A percentile compares a stretch with the other conserved stretches of the same genome.
Evolutionary conservation across 768 basidiomycete species (phyloP).

Genomic region (Pleurotus tuoliensis): DNA sequence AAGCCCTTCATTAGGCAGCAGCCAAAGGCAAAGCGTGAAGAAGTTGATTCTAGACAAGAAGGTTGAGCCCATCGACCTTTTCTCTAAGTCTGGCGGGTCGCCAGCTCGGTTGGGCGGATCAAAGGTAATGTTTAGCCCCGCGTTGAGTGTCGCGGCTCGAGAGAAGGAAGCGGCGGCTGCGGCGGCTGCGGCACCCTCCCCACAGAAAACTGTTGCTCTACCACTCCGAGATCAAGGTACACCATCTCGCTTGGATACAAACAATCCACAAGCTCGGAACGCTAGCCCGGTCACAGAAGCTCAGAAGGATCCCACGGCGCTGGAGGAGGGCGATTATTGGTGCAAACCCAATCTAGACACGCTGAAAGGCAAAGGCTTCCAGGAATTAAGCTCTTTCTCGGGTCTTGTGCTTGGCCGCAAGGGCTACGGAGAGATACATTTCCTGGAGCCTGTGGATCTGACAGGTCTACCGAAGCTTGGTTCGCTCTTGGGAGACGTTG

Average conservation of each 20-base stretch:
- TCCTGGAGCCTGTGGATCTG: conserved; percentile 77
- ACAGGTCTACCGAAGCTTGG: conserved; percentile 78
- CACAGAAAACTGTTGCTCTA: conserved; percentile 25
- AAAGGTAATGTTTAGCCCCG: conserved; percentile 72
- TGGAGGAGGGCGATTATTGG: conserved; percentile 89
- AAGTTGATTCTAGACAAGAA: conserved; percentile 89
- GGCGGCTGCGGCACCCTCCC: conserved; percentile 30
- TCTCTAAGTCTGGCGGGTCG: conserved; percentile 45
- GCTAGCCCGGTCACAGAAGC: conserved; percentile 16
- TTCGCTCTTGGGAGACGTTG: conserved; percentile 79
- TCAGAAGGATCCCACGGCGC: conserved; percentile 31
- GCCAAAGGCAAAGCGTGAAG: conserved; percentile 79
- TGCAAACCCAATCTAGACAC: conserved; percentile 73
- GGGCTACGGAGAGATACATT: conserved; percentile 88
- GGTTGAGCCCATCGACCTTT: conserved; percentile 68
- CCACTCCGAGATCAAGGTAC: conserved; percentile 20
- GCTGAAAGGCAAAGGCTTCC: conserved; percentile 67
- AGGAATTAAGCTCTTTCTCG: conserved; percentile 68
- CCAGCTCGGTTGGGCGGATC: conserved; percentile 39
- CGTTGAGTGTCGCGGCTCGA: conserved; percentile 68
- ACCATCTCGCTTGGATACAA: conserved; percentile 34
- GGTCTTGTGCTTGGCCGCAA: conserved; percentile 87
- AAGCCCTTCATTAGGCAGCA: conserved; percentile 66
- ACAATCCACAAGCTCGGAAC: conserved; percentile 22
- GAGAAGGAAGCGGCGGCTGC: conserved; percentile 60